Percentiles rank a stretch among this genome's conserved stretches.
phyloP scores from a whole-genome alignment of 129 eudicot genomes.

The Arctium minus region DNA sequence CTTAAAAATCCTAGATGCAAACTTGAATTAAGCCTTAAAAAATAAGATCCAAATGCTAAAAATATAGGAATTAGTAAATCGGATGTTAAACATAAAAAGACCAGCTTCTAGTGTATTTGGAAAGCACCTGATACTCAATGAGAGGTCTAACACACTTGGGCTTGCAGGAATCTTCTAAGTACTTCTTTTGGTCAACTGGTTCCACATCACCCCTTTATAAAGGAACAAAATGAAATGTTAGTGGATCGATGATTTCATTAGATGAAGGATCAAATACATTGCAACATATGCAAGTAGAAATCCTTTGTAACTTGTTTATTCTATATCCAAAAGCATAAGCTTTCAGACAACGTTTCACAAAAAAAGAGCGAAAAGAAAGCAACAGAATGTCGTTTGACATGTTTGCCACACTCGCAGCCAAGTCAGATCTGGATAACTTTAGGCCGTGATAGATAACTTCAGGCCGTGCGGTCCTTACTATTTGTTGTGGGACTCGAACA shows the following conservation, averaged over 20 bases:
- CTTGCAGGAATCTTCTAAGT: slow-evolving; percentile 50
- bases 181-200: slow-evolving; percentile 52
- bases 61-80: not conserved
- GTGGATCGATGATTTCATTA: slow-evolving; percentile 5
- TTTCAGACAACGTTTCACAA: not conserved
- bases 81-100: not conserved
- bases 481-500: too few species aligned
- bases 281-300: not conserved
- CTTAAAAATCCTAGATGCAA: not conserved
- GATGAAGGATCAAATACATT: not conserved
- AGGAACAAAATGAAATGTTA: not conserved
- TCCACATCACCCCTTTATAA: slow-evolving; percentile 46
- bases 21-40: not conserved
- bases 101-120: not conserved
- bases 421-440: not conserved
- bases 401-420: not conserved
- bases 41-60: not conserved
- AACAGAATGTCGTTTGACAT: not conserved
- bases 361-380: not conserved
- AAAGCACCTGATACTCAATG: slow-evolving; percentile 50
- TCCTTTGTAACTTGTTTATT: not conserved
- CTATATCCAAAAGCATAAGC: slow-evolving; percentile 1
- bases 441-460: too few species aligned
- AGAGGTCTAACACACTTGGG: slow-evolving; percentile 59
- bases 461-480: too few species aligned